Evolutionary conservation across 2,329 filamentous ascomycete species (phyloP), one percentile per base, ranked within the genome.

Genomic region (Dendrostoma leiphaemia): DNA sequence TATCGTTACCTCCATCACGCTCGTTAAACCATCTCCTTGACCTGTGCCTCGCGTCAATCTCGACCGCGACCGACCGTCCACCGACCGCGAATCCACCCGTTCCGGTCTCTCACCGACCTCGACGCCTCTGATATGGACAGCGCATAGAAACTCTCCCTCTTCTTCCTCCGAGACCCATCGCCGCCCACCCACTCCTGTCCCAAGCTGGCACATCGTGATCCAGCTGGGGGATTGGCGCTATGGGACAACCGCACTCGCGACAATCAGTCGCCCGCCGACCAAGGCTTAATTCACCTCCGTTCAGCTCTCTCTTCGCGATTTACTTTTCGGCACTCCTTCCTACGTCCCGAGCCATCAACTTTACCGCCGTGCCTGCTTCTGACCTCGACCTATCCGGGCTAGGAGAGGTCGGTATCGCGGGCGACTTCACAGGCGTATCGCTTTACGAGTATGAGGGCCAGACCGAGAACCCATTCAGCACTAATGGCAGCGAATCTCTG

Each of bases 381-480:
- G 85, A 92, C 64, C 82, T 99, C 67, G 89, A 96, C 67, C 80
- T 96, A 56, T 82, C 81, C 26, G 76, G 85, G 54, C 77, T 99
- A 32, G 94, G 94, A 54, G 84, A 89, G 63, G 86, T 97, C 61
- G 91, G 89, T 51, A 80, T 99, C 56, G 88, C 85, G 1, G 94
- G 94, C 63, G 87, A 97, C 71, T 99, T 96, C 69, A 85, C 90
- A 65, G 90, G 91, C 51, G 89, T 97, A 64, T 97, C 94, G 12
- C 76, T 97, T 35, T 97, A 94, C 74, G 78, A 92, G 67, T 97
- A 86, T 65, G 79, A 88, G 64, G 90, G 88, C 59, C 93, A 99
- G 69, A 86, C 78, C 55, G 84, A 93, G 69, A 76, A 79, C 57
- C 73, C 80, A 15, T 82, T 84, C 63, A 84, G 74, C 64, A 83